Percentiles rank a stretch among this genome's conserved stretches.
phyloP scores from a whole-genome alignment of 441 rosid species.

The Erodium texanum region DNA sequence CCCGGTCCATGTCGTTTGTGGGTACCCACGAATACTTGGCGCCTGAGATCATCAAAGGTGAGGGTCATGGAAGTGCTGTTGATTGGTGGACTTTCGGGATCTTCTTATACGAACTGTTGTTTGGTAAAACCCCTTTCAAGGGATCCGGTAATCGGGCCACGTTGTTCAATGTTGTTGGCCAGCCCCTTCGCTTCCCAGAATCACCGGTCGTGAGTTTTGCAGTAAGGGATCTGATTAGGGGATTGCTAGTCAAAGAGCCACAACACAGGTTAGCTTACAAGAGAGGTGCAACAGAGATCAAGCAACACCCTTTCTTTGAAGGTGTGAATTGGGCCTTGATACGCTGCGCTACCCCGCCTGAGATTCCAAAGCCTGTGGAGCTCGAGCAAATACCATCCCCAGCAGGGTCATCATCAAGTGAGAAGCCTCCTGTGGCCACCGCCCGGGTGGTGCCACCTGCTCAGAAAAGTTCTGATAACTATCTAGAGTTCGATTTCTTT shows the following conservation, averaged over 20 bases:
- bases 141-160: slow-evolving; percentile 82
- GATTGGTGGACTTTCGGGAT: slow-evolving; percentile 98
- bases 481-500: slow-evolving; percentile 96
- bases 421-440: slow-evolving; percentile 32
- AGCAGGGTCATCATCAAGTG: slow-evolving; percentile 43
- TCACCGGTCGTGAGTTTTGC: slow-evolving; percentile 82
- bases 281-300: slow-evolving; percentile 95
- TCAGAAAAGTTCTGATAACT: slow-evolving; percentile 72
- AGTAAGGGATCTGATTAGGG: slow-evolving; percentile 70
- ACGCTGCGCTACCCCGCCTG: slow-evolving; percentile 93
- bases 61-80: slow-evolving; percentile 94
- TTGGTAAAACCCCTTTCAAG: slow-evolving; percentile 40
- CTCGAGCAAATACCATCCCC: slow-evolving; percentile 42
- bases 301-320: slow-evolving; percentile 92
- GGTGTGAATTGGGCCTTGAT: slow-evolving; percentile 98
- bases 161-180: slow-evolving; percentile 83
- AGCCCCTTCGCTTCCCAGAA: slow-evolving; percentile 81
- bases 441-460: slow-evolving; percentile 19
- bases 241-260: slow-evolving; percentile 86
- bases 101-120: slow-evolving; percentile 70
- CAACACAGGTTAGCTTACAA: slow-evolving; percentile 80
- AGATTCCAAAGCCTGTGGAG: slow-evolving; percentile 79
- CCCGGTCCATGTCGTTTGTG: slow-evolving; percentile 92
- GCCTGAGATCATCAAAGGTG: too few species aligned
- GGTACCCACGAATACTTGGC: too few species aligned